Evolutionary conservation across 31 red algal genomes (phyloP), one percentile per base, ranked within the genome.

Genomic region (Odonthalia washingtoniensis): DNA sequence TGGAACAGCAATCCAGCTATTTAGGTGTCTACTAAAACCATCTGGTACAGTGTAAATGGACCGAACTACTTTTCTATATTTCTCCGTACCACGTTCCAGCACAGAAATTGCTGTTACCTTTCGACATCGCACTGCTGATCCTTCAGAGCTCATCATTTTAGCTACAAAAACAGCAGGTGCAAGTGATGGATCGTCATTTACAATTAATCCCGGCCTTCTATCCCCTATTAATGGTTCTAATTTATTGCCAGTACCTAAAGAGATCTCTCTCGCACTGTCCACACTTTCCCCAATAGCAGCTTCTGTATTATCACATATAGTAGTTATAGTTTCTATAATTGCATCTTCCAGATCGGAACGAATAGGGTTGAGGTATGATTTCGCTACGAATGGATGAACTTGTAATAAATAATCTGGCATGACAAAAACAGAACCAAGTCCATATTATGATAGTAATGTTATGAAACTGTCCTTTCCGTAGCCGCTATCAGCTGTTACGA

Each of bases 41-140:
- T 3, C 18, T 52, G 84, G 72, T 21, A 87, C 34, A 36, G 21
- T 75, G 84, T 87, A 87, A 18, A 79, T 37, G 44, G 79, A 88
- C 1, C 85, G 2, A 16, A 88, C 38, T 6, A 88, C 0, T 12
- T 88, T 72, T 5, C 57, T n/a, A 49, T 79, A 78, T 60, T 88
- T 88, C 2, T 42, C 74, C 4, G 74, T 88, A 31, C 85, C 73
- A 33, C 72, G 85, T 65, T 88, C 85, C n/a, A 52, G 28, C 1
- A 88, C 74, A 32, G 85, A 73, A 28, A 70, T 42, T 16, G 85
- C 74, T 0, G 12, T 77, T n/a, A 79, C 28, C 72, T 16, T 1
- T 3, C n/a, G n/a, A n/a, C n/a, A n/a, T n/a, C n/a, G n/a, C n/a
- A n/a, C 36, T 34, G 38, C 40, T 70, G 26, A 3, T 0, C 9